Evolutionary conservation across 768 basidiomycete species (phyloP), one percentile per base, ranked within the genome.

Genomic region (Termitomyces eurrhizus): DNA sequence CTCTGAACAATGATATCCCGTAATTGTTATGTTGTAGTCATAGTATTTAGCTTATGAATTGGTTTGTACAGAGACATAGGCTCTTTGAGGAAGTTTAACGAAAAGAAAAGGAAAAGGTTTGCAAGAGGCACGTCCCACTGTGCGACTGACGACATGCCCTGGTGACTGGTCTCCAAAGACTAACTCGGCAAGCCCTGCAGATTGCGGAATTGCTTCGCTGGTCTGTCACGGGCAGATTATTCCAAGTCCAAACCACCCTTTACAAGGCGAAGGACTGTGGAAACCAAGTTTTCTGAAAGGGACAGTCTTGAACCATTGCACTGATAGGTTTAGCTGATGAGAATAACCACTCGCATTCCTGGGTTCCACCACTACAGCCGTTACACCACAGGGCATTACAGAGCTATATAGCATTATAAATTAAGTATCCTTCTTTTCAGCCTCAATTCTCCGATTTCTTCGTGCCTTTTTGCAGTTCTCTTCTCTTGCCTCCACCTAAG

Each of bases 141-240:
- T 89, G 86, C 90, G 90, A 75, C 90, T 88, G 90, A 88, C 82
- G 87, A 85, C 85, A 69, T 82, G 85, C 75, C 88, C 21, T 21
- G 21, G 21, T 21, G 21, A 21, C 89, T 89, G 83, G 73, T 90
- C 89, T 91, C 89, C 88, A 79, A 88, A 86, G 90, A 92, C 89
- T 89, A 91, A 91, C 88, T 92, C 86, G 90, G 90, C 84, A 73
- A 81, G 81, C 78, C 84, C 89, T 82, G 88, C 83, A 81, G 85
- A 83, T 86, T 92, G 90, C 90, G 84, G 86, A 92, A 92, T 92
- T 87, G 79, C 90, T 92, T 92, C 86, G 89, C 90, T 92, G 86
- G 87, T 83, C 86, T 78, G 83, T 84, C 87, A 85, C 83, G 88
- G 83, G 75, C 86, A 75, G 69, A 88, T 92, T 92, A 92, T 88